Evolutionary conservation across 2,329 filamentous ascomycete species (phyloP).

Genomic region (Penicillium italicum): DNA sequence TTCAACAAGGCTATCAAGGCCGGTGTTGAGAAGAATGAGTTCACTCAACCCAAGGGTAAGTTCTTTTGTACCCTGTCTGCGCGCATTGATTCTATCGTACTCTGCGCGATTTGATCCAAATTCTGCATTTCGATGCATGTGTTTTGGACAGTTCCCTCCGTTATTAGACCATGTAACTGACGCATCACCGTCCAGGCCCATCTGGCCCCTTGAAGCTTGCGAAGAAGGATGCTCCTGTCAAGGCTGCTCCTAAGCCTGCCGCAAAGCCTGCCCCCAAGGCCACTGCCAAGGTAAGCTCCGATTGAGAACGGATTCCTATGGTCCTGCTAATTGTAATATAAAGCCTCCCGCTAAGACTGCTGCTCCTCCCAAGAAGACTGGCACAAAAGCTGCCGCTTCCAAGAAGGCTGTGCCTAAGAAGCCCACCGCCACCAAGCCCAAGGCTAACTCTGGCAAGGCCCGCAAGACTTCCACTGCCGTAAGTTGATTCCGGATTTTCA

Average conservation of each 20-base stretch:
- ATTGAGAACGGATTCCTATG: background rate
- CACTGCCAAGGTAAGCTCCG: constrained; percentile 15
- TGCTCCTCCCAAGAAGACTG: constrained; percentile 44
- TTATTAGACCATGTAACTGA: constrained; percentile 23
- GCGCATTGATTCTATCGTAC: constrained; percentile 3
- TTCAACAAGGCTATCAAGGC: constrained; percentile 82
- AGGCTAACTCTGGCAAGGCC: constrained; percentile 53
- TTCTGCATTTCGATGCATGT: background rate
- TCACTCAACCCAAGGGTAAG: constrained; percentile 86
- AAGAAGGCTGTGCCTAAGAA: constrained; percentile 51
- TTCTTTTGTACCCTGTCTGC: constrained; percentile 27
- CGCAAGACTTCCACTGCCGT: constrained; percentile 49
- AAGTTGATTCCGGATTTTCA: constrained; percentile 18
- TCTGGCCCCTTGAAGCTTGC: constrained; percentile 91
- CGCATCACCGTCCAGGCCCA: constrained; percentile 54
- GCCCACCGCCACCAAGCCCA: constrained; percentile 51
- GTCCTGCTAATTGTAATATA: constrained; percentile 9
- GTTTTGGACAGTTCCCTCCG: background rate
- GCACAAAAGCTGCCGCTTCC: constrained; percentile 42
- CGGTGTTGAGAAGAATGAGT: constrained; percentile 82
- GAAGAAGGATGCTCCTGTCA: constrained; percentile 62
- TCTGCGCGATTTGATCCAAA: background rate
- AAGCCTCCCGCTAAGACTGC: constrained; percentile 39
- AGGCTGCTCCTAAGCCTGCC: constrained; percentile 19
- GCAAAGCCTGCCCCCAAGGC: constrained; percentile 2